Base-by-base conservation (phyloP, 345 rosid genomes). In the Mallotus nudiflorus region DNA sequence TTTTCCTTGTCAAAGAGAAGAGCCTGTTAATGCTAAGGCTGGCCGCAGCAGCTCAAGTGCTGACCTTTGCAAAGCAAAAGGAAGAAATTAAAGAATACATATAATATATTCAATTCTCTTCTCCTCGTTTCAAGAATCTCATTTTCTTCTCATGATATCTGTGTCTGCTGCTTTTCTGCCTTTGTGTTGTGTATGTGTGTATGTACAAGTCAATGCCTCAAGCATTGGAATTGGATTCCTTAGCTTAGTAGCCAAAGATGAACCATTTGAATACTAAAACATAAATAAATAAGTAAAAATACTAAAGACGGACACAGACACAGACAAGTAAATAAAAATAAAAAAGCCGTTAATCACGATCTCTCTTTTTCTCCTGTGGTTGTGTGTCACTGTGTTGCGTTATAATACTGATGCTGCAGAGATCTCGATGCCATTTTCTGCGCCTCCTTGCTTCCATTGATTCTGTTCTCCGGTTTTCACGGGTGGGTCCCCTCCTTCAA, bases 51-150 rank as follows among this genome's bases (percentile, higher is more conserved):
- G n/a, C n/a, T n/a, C n/a, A n/a, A n/a, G 28, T 61, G 81, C 84
- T 84, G 90, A 86, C 85, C 84, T 81, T 73, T 31, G 76, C 55
- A 83, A 83, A 82, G 88, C 62, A 80, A 86, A 66, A 76, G 9
- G 14, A 45, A 49, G 6, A 4, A 48, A 33, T 2, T 3, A 40
- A 57, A 58, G 27, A 18, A 25, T 0, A 33, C 19, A 7, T 2
- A 24, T 28, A 25, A 20, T 2, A 19, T 28, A 42, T 24, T 19
- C 4, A 12, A 15, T 29, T 2, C 49, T 50, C 20, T 63, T 57
- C 60, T 22, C 87, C 88, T 89, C 90, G 95, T 81, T 62, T 85
- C n/a, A 76, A 87, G 95, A 89, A 89, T 89, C 89, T 85, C 73
- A 33, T 33, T 33, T 77, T 54, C 40, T 4, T 51, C 28, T 42